These are phyloP conservation scores for Hypoxylon sp. DNA, from an alignment of 2,329 filamentous ascomycete species.

Conservation along the genomic window DNA sequence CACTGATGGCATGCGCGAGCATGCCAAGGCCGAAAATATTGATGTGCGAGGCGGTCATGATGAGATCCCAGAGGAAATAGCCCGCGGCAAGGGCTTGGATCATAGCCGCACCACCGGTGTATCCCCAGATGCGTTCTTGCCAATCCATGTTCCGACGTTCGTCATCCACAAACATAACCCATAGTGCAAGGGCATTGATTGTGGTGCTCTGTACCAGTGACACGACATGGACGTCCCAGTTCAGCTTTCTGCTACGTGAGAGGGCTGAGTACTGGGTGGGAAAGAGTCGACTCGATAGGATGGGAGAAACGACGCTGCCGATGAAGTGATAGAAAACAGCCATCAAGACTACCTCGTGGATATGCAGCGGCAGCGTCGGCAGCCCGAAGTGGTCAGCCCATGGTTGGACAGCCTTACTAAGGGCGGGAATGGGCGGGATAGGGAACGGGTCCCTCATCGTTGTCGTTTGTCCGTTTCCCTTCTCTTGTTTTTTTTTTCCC, in stretches of 20 bases:
- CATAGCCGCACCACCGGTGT: slow-evolving; percentile 79
- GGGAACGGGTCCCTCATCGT: slow-evolving; percentile 82
- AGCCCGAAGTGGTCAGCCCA: slow-evolving; percentile 74
- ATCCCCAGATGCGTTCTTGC: slow-evolving; percentile 81
- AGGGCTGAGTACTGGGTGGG: slow-evolving; percentile 74
- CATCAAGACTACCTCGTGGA: slow-evolving; percentile 80
- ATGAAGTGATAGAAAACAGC: slow-evolving; percentile 78
- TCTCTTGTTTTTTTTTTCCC: not conserved
- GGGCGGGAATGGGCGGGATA: slow-evolving; percentile 71
- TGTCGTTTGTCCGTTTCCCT: not conserved
- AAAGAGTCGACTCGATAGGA: slow-evolving; percentile 73
- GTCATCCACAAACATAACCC: slow-evolving; percentile 77
- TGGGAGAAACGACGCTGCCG: slow-evolving; percentile 76
- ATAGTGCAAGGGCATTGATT: slow-evolving; percentile 81
- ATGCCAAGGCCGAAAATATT: slow-evolving; percentile 82
- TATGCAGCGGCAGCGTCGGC: slow-evolving; percentile 78
- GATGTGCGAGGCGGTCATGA: slow-evolving; percentile 77
- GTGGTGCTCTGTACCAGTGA: slow-evolving; percentile 83
- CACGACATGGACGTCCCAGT: slow-evolving; percentile 90
- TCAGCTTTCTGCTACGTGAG: slow-evolving; percentile 75
- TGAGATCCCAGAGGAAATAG: slow-evolving; percentile 88
- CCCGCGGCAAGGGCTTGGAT: slow-evolving; percentile 83
- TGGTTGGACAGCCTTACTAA: slow-evolving; percentile 71
- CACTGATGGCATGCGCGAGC: slow-evolving; percentile 81
- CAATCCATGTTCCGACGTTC: slow-evolving; percentile 77